Evolutionary conservation across 1,139 yeast species (phyloP), one percentile per base, ranked within the genome.

Genomic region (Candida tropicalis): DNA sequence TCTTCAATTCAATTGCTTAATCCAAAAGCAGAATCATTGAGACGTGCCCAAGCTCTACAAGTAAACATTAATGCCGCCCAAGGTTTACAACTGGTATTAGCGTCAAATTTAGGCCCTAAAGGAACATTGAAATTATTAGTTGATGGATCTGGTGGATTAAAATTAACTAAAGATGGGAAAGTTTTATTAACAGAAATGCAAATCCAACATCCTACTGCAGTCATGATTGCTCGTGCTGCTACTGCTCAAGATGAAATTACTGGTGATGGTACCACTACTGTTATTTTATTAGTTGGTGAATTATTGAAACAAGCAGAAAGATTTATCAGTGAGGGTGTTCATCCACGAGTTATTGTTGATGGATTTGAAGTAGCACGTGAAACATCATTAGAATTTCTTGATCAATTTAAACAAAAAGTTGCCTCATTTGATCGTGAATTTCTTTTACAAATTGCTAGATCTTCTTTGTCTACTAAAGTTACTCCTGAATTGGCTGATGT

Each of bases 231-330:
- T 3, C 78, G 98, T 52, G 99, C 98, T 9, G 99, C 99, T 42
- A 84, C 97, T 39, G 97, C 99, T 0, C 99, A 93, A 68, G 99
- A 93, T 65, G 99, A 93, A 64, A 90, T 95, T 62, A 88, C 99
- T 11, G 99, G 99, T 41, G 99, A 93, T 64, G 99, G 99, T 52
- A 95, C 99, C 45, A 93, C 99, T n/a, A 87, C 97, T 1, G 99
- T 93, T 45, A 93, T 93, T 42, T 75, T 95, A 52, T 77, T 91
- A 45, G 99, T 93, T 35, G 99, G 99, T 42, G 98, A 95, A 63
- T 73, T 93, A 47, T 77, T 93, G 61, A 88, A 87, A 64, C 99
- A 93, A 68, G 97, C 98, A 25, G 96, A 93, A 61, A 78, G 98
- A 57, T 91, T 81, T 62, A 82, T 89, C 45, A 78, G 84, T 51